Percentiles rank a stretch among this genome's conserved stretches.
These are phyloP conservation scores for Aspergillus latus DNA, from an alignment of 2,329 filamentous ascomycete species.

Conservation along the genomic window DNA sequence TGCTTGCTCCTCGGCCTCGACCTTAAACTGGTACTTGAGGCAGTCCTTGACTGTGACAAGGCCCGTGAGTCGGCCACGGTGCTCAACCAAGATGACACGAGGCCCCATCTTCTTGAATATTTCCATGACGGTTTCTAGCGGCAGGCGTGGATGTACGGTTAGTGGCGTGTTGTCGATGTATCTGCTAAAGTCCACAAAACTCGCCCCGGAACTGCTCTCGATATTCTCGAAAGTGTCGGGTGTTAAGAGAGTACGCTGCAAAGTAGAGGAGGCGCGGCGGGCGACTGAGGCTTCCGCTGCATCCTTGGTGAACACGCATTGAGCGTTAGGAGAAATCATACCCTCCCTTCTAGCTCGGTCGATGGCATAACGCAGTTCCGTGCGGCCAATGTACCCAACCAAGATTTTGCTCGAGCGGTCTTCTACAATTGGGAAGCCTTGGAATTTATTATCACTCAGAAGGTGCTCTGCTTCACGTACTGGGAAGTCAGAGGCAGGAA, in stretches of 20 bases:
- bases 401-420: slow-evolving; percentile 68
- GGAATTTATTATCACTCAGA: slow-evolving; percentile 75
- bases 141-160: slow-evolving; percentile 83
- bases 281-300: slow-evolving; percentile 41
- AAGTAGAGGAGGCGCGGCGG: slow-evolving; percentile 31
- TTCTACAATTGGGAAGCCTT: slow-evolving; percentile 90
- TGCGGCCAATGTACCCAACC: slow-evolving; percentile 88
- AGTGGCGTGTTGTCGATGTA: slow-evolving; percentile 90
- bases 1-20: slow-evolving; percentile 75
- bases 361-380: slow-evolving; percentile 87
- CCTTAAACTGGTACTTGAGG: slow-evolving; percentile 95
- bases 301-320: slow-evolving; percentile 68
- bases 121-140: slow-evolving; percentile 97
- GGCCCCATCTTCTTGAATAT: slow-evolving; percentile 98
- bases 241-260: slow-evolving; percentile 26
- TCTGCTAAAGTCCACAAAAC: slow-evolving; percentile 73
- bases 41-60: slow-evolving; percentile 97
- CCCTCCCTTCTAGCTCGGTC: slow-evolving; percentile 72
- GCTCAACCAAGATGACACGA: slow-evolving; percentile 87
- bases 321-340: slow-evolving; percentile 64
- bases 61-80: slow-evolving; percentile 77
- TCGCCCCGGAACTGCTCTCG: slow-evolving; percentile 55
- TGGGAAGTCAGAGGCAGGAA: slow-evolving; percentile 72
- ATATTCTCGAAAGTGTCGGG: slow-evolving; percentile 62
- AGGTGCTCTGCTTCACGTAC: slow-evolving; percentile 75